A percentile compares a stretch with the other conserved stretches of the same genome.
These are phyloP conservation scores for Dalbergia cochinchinensis DNA, from an alignment of 306 rosid species.

Conservation along the genomic window DNA sequence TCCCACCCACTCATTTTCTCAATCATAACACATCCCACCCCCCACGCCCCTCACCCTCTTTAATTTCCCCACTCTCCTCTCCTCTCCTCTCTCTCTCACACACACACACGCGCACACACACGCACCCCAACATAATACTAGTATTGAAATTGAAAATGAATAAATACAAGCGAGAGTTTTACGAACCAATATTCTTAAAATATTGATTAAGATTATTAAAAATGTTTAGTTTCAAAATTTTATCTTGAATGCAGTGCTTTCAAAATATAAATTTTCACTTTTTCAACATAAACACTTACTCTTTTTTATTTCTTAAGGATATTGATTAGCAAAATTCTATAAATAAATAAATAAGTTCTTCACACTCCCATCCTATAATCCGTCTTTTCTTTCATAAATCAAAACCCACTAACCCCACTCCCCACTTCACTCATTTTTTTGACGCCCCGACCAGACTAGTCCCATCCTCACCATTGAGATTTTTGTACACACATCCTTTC, in stretches of 20 bases:
- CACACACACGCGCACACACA: slow-evolving; percentile 47
- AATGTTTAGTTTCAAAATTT: no score
- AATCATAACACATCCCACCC: slow-evolving; percentile 66
- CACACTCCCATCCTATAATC: slow-evolving; percentile 52
- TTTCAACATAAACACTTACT: no score
- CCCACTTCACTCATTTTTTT: slow-evolving; percentile 55
- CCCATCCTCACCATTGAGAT: slow-evolving; percentile 79
- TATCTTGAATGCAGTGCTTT: no score
- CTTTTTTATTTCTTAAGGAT: no score
- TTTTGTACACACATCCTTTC: slow-evolving; percentile 61
- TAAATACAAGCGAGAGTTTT: no score
- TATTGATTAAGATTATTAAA: no score
- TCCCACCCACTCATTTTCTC: slow-evolving; percentile 99
- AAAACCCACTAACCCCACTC: slow-evolving; percentile 54
- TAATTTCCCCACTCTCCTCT: slow-evolving; percentile 52
- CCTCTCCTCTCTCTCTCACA: slow-evolving; percentile 11
- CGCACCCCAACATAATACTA: no score
- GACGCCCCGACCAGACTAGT: slow-evolving; percentile 86
- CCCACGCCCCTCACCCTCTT: neutral
- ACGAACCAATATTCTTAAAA: no score
- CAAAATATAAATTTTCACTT: no score
- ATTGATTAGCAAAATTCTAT: no score
- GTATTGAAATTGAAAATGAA: no score
- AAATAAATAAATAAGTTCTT: neutral
- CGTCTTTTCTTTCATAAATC: slow-evolving; percentile 54